Conservation (phyloP, 306 rosid genomes). For the Prunus mume region DNA sequence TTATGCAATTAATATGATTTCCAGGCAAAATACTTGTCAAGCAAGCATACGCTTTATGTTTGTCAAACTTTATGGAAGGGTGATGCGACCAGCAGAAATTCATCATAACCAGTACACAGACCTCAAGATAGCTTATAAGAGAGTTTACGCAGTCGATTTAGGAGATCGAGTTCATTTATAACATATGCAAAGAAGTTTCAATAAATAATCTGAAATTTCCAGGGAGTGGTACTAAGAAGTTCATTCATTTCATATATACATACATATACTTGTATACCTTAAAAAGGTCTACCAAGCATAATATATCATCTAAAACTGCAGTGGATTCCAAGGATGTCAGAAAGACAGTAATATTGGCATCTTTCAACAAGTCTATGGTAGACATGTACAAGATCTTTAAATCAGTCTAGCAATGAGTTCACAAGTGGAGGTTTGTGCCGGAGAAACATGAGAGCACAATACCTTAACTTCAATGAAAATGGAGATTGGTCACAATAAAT, state of each 20-base stretch:
- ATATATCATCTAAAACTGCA: background rate
- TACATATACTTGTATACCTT: background rate
- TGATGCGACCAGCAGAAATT: background rate
- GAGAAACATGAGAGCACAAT: background rate
- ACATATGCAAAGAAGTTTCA: background rate
- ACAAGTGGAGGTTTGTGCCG: background rate
- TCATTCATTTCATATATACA: background rate
- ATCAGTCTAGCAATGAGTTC: conserved; percentile 1
- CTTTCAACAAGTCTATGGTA: background rate
- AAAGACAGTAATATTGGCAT: background rate
- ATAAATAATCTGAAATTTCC: background rate
- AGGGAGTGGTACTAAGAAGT: background rate
- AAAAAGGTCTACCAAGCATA: background rate
- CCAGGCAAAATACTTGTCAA: background rate
- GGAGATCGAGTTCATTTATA: background rate
- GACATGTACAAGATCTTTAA: background rate
- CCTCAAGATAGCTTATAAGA: too few species aligned
- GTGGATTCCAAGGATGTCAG: background rate
- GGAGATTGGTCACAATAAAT: background rate
- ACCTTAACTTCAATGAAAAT: background rate
- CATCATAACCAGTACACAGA: background rate
- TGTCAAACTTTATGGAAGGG: background rate
- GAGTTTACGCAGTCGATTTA: background rate
- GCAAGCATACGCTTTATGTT: background rate
- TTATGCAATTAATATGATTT: too few species aligned